phyloP scores from a whole-genome alignment of 768 basidiomycete genomes.

The Gloeopeniophorella convolvens region DNA sequence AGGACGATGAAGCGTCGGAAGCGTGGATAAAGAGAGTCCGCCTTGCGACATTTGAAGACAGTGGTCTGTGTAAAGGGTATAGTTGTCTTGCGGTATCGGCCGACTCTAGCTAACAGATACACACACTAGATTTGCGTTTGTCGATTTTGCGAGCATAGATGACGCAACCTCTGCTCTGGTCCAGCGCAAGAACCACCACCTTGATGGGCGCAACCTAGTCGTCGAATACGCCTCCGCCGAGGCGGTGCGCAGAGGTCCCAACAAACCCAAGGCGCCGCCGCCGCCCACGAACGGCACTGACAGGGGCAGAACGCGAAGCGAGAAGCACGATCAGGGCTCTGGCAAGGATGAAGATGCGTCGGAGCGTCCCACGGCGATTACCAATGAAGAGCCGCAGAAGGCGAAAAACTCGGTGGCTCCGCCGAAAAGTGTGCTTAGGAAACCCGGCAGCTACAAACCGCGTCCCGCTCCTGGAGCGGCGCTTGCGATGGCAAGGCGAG shows the following conservation, averaged over 20 bases:
- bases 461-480: conserved; percentile 75
- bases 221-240: conserved; percentile 88
- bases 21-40: conserved; percentile 75
- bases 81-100: background rate
- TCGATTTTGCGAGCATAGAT: conserved; percentile 78
- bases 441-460: background rate
- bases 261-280: background rate
- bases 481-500: conserved; percentile 68
- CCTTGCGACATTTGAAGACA: conserved; percentile 95
- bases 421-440: background rate
- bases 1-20: conserved; percentile 31
- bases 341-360: background rate
- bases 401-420: background rate
- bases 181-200: conserved; percentile 76
- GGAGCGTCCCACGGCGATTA: background rate
- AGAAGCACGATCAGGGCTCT: background rate
- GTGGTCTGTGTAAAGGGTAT: conserved; percentile 92
- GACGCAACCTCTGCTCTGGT: conserved; percentile 77
- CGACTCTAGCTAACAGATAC: background rate
- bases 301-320: background rate
- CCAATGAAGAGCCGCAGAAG: background rate
- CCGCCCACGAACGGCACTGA: background rate
- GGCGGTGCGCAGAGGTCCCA: conserved; percentile 77
- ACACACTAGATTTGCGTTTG: conserved; percentile 74
- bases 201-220: conserved; percentile 78